A percentile compares a stretch with the other conserved stretches of the same genome.
phyloP scores from a whole-genome alignment of 2,329 filamentous ascomycete genomes.

The Neofusicoccum umdonicola region DNA sequence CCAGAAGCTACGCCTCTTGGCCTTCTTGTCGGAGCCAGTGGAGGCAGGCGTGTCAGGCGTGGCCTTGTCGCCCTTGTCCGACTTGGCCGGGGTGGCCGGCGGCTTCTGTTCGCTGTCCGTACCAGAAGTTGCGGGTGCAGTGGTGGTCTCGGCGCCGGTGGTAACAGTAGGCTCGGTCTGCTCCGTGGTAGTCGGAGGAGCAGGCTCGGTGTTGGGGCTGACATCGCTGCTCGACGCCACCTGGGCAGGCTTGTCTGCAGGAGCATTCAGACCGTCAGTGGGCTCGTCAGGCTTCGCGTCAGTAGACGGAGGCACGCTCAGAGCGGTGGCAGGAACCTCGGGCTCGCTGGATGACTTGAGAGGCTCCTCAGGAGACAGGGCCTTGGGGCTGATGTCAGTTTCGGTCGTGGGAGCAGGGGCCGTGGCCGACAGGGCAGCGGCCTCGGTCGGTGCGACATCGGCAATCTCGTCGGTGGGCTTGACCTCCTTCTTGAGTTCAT shows the following conservation, averaged over 20 bases:
- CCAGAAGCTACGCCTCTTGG: slow-evolving; percentile 49
- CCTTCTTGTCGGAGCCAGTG: slow-evolving; percentile 32
- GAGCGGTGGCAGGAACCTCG: slow-evolving; percentile 10
- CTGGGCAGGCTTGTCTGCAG: slow-evolving; percentile 29
- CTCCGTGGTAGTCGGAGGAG: slow-evolving; percentile 21
- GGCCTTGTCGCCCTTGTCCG: slow-evolving; percentile 18
- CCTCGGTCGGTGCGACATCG: slow-evolving; percentile 44
- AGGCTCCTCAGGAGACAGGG: slow-evolving; percentile 16
- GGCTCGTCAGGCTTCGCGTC: not conserved
- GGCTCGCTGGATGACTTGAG: slow-evolving; percentile 31
- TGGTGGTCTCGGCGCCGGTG: slow-evolving; percentile 37
- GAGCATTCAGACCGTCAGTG: slow-evolving; percentile 35
- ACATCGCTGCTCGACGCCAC: slow-evolving; percentile 40
- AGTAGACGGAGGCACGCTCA: slow-evolving; percentile 10
- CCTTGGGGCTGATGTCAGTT: slow-evolving; percentile 17
- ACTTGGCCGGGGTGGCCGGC: slow-evolving; percentile 22
- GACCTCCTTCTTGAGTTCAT: slow-evolving; percentile 68
- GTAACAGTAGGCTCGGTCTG: slow-evolving; percentile 42
- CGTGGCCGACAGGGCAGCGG: slow-evolving; percentile 36
- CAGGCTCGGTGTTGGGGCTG: slow-evolving; percentile 41
- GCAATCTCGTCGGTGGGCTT: slow-evolving; percentile 40
- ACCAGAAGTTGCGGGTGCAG: slow-evolving; percentile 23
- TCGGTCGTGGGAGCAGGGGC: slow-evolving; percentile 24
- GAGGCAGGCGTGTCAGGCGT: slow-evolving; percentile 24
- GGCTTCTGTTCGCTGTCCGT: slow-evolving; percentile 19